Conservation (phyloP, 345 rosid genomes). For the Euclidium syriacum region DNA sequence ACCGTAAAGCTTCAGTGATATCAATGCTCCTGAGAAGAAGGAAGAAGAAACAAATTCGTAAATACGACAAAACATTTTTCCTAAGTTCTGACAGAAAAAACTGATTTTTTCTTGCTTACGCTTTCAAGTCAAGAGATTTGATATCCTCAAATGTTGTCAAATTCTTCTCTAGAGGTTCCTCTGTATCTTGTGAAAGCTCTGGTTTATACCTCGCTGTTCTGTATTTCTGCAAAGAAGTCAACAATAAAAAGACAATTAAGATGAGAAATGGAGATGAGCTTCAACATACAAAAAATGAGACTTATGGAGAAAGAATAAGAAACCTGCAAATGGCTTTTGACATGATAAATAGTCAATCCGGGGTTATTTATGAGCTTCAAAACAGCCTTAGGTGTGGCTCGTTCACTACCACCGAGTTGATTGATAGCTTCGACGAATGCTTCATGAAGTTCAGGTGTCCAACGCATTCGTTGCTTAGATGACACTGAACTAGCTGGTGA, state of each 20-base stretch:
- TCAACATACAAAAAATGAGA: conserved; percentile 9
- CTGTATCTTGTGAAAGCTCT: conserved; percentile 56
- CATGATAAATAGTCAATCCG: conserved; percentile 87
- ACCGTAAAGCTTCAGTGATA: conserved; percentile 67
- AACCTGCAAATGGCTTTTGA: conserved; percentile 98
- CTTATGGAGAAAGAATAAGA: background rate
- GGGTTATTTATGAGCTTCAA: conserved; percentile 74
- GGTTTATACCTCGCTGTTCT: conserved; percentile 90
- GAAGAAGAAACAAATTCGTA: background rate
- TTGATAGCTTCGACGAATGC: conserved; percentile 88
- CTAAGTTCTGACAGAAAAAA: background rate
- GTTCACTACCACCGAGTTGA: conserved; percentile 84
- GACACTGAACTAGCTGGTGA: conserved; percentile 31
- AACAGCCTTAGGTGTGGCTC: conserved; percentile 94
- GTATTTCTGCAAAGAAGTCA: conserved; percentile 68
- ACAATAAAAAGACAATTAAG: background rate
- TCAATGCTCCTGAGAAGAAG: conserved; percentile 23
- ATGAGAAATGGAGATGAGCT: background rate
- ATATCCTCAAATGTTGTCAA: conserved; percentile 47
- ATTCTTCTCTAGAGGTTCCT: conserved; percentile 54
- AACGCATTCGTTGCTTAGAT: conserved; percentile 77
- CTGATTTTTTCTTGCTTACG: conserved; percentile 38
- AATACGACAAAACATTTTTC: background rate
- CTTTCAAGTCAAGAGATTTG: conserved; percentile 66
- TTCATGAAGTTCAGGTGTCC: conserved; percentile 97